Percentiles rank a stretch among this genome's conserved stretches.
Conservation (phyloP, 2,329 filamentous ascomycete genomes). For the Alternaria triticina region DNA sequence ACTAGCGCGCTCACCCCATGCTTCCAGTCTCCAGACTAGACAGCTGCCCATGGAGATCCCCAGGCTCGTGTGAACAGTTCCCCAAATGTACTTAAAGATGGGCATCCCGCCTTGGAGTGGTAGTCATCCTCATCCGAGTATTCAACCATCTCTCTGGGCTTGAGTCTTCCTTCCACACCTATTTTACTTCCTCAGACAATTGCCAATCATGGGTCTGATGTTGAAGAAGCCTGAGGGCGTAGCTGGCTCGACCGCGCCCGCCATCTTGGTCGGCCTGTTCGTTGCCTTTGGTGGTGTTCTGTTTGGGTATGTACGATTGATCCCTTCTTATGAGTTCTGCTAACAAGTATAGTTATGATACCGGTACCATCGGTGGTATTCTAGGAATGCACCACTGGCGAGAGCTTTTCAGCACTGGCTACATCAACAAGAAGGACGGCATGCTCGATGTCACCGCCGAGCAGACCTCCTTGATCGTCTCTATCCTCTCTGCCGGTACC, state of each 20-base stretch:
- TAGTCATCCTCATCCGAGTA: slow-evolving; percentile 12
- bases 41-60: slow-evolving; percentile 29
- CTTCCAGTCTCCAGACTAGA: slow-evolving; percentile 30
- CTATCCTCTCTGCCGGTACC: slow-evolving; percentile 83
- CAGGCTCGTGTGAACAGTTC: slow-evolving; percentile 18
- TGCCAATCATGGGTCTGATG: slow-evolving; percentile 43
- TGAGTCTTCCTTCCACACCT: slow-evolving; percentile 3
- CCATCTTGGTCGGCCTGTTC: slow-evolving; percentile 51
- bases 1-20: slow-evolving; percentile 26
- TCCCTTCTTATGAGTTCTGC: background rate
- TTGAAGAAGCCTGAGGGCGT: slow-evolving; percentile 75
- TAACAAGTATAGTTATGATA: slow-evolving; percentile 43
- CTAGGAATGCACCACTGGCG: slow-evolving; percentile 74
- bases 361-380: slow-evolving; percentile 62
- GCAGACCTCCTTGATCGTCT: slow-evolving; percentile 76
- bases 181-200: slow-evolving; percentile 10
- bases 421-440: slow-evolving; percentile 49
- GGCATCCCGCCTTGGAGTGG: slow-evolving; percentile 11
- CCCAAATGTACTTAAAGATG: slow-evolving; percentile 31
- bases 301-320: slow-evolving; percentile 40
- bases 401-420: slow-evolving; percentile 62
- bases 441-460: slow-evolving; percentile 38
- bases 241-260: slow-evolving; percentile 60
- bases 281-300: slow-evolving; percentile 56
- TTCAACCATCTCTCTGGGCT: slow-evolving; percentile 2